Base-by-base conservation (phyloP, 2,329 filamentous ascomycete species). In the Hypoxylon sp. region DNA sequence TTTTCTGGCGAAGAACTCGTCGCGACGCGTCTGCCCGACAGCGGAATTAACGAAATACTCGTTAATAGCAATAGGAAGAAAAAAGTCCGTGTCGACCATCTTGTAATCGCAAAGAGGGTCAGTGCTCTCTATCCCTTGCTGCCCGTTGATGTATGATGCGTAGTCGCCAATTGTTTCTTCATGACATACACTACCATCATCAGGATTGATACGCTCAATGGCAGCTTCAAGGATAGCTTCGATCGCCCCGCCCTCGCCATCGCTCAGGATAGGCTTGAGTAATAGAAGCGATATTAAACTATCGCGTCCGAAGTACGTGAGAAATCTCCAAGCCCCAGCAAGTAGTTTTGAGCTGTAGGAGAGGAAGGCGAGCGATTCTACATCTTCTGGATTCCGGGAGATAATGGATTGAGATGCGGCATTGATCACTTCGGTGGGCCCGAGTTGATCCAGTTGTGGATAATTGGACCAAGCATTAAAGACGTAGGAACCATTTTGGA, bases 131-230 rank as follows among this genome's bases (percentile, higher is more conserved):
- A 82, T 71, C 26, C 79, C 80, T 2, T 80, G 71, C 47, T 83
- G 74, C 7, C 75, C 45, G 52, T 87, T 84, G 1, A 83, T 67
- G 60, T 74, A 86, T 0, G 83, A 86, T 0, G 83, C 81, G 61
- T 87, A 87, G 61, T 87, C 85, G 3, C 77, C 83, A 56, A 87
- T 81, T 0, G 81, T 83, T 63, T 87, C 84, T 63, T 88, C 83
- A 55, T 88, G 85, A 37, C 80, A 84, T 1, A 81, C 81, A 11
- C 75, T 82, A 0, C 84, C 84, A 59, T 86, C 82, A 0, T 74
- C 80, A 2, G 73, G 71, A 55, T 87, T 81, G 36, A 87, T 73
- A 7, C 84, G 75, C 60, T 88, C 84, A 4, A 87, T 64, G 0
- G 85, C 82, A 1, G 81, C 79, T 0, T 75, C 74, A 13, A 87